Conservation (phyloP, 2,329 filamentous ascomycete genomes). For the Sporothrix phasma region DNA sequence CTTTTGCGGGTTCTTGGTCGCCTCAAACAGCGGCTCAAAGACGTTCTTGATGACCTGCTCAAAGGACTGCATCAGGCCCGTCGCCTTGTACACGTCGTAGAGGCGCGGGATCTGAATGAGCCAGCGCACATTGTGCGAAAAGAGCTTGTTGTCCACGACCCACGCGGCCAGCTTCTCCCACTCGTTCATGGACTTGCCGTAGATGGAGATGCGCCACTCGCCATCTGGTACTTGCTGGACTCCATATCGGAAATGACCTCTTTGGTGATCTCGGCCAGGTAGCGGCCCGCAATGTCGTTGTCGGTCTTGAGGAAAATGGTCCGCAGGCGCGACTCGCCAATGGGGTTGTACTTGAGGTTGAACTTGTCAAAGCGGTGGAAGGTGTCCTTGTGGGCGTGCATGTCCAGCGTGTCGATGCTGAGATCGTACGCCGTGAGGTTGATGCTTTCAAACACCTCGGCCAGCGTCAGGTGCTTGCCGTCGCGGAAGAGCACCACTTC, state of each 20-base stretch:
- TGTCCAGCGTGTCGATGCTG: slow-evolving; percentile 96
- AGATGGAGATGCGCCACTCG: slow-evolving; percentile 97
- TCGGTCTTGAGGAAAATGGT: slow-evolving; percentile 99
- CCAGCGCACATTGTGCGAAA: slow-evolving; percentile 96
- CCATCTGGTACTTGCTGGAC: slow-evolving; percentile 99
- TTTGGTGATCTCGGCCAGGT: slow-evolving; percentile 93
- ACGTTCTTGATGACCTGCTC: slow-evolving; percentile 86
- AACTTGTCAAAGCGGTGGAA: slow-evolving; percentile 99
- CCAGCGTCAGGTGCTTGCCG: slow-evolving; percentile 80
- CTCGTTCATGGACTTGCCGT: slow-evolving; percentile 82
- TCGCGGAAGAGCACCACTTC: slow-evolving; percentile 90
- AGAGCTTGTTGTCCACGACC: slow-evolving; percentile 97
- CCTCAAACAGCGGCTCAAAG: slow-evolving; percentile 90
- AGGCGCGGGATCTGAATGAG: slow-evolving; percentile 89
- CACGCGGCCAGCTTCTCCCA: slow-evolving; percentile 97
- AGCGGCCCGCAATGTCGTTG: slow-evolving; percentile 92
- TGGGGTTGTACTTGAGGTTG: slow-evolving; percentile 96
- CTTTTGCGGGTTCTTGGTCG: slow-evolving; percentile 73
- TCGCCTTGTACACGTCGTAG: slow-evolving; percentile 92
- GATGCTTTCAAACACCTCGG: slow-evolving; percentile 94
- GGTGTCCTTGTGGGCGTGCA: slow-evolving; percentile 97
- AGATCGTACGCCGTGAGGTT: slow-evolving; percentile 95
- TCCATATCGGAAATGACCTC: slow-evolving; percentile 96
- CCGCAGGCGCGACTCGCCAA: slow-evolving; percentile 86
- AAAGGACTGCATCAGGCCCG: slow-evolving; percentile 75